phyloP scores from a whole-genome alignment of 2,329 filamentous ascomycete species.

The Monosporascus sp. region DNA sequence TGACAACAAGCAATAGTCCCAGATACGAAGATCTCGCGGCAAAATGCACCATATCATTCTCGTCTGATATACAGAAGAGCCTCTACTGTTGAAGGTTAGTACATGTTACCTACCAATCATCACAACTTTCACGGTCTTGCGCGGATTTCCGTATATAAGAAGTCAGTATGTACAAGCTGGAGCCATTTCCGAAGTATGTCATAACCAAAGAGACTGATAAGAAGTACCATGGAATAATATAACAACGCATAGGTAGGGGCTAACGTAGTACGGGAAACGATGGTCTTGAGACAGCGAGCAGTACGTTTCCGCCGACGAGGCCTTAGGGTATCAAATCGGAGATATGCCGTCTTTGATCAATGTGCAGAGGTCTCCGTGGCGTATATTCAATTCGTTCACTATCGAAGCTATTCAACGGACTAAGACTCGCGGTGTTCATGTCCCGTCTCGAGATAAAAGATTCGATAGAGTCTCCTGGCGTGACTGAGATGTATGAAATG shows the following conservation, averaged over 20 bases:
- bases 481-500: constrained; percentile 4
- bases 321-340: neutral
- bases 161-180: too few relatives aligned
- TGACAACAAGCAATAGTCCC: constrained; percentile 3
- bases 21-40: neutral
- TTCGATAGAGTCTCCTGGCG: constrained; percentile 9
- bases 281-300: neutral
- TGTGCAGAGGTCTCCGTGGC: neutral
- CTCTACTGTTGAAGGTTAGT: neutral
- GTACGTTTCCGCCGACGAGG: neutral
- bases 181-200: too few relatives aligned
- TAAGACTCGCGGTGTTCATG: constrained; percentile 2
- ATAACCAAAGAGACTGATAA: too few relatives aligned
- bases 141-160: too few relatives aligned
- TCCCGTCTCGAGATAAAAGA: constrained; percentile 12
- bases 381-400: constrained; percentile 4
- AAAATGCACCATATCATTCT: too few relatives aligned
- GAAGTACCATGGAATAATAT: too few relatives aligned
- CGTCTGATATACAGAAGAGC: neutral
- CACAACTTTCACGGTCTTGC: neutral
- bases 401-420: constrained; percentile 5
- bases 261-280: neutral
- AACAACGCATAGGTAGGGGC: too few relatives aligned
- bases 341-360: neutral
- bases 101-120: neutral